Evolutionary conservation across 495 filamentous ascomycete species (phyloP).

Genomic region (Cercophora samala): DNA sequence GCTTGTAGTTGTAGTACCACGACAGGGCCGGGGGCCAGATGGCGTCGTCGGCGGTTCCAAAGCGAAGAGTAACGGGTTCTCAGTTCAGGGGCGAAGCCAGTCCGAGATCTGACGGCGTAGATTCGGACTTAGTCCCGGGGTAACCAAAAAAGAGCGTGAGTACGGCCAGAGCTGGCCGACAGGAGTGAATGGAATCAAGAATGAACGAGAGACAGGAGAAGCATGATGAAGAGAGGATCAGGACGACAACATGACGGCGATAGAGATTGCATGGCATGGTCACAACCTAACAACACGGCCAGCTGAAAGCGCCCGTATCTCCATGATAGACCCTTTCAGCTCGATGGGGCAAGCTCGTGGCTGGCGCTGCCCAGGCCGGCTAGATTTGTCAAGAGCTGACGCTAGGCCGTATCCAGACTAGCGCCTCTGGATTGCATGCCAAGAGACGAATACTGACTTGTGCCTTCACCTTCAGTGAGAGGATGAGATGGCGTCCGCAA

Average conservation of each 20-base stretch:
- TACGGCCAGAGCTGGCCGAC: neutral
- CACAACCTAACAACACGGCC: neutral
- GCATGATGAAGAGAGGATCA: neutral
- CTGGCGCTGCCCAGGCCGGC: neutral
- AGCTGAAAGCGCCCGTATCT: neutral
- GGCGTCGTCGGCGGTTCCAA: conserved; percentile 47
- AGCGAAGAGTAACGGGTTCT: neutral
- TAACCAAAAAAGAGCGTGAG: neutral
- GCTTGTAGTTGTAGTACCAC: conserved; percentile 79
- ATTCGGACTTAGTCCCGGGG: neutral
- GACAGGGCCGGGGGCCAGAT: conserved; percentile 62
- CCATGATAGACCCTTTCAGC: neutral
- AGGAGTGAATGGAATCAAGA: neutral
- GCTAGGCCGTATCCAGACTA: neutral
- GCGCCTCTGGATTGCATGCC: neutral
- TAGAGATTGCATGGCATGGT: neutral
- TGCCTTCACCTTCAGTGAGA: no score
- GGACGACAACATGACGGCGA: neutral
- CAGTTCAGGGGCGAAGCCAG: neutral
- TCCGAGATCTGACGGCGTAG: neutral
- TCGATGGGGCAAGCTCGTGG: neutral
- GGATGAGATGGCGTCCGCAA: no score
- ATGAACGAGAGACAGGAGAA: neutral
- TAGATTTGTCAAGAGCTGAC: neutral
- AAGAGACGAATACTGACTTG: no score